Percentiles rank a stretch among this genome's conserved stretches.
These are phyloP conservation scores for Gymnopilus dilepis DNA, from an alignment of 768 basidiomycete genomes.

Conservation along the genomic window DNA sequence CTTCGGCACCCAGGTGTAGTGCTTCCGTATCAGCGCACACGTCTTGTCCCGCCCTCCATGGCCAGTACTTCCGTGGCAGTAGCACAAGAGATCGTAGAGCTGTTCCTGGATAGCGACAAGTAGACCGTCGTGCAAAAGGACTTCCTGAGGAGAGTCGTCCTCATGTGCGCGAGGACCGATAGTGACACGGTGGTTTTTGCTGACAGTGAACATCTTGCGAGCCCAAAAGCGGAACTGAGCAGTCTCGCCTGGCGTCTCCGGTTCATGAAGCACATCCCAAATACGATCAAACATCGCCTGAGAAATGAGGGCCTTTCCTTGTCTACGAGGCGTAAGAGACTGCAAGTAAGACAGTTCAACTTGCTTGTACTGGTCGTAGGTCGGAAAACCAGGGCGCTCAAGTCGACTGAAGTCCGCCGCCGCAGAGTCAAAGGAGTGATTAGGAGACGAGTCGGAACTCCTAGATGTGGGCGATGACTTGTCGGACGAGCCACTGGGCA, in stretches of 20 bases:
- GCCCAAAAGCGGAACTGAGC: conserved; percentile 86
- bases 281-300: conserved; percentile 74
- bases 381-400: conserved; percentile 58
- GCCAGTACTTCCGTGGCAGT: conserved; percentile 65
- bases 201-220: conserved; percentile 76
- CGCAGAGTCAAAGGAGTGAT: neutral
- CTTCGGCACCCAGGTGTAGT: conserved; percentile 87
- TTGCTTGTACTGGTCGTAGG: conserved; percentile 61
- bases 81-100: conserved; percentile 78
- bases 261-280: conserved; percentile 67
- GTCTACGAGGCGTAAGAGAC: conserved; percentile 57
- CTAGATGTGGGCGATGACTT: conserved; percentile 4
- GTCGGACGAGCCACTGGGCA: conserved; percentile 12
- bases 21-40: conserved; percentile 62
- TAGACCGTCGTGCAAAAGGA: conserved; percentile 72
- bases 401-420: conserved; percentile 1
- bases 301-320: conserved; percentile 75
- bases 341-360: conserved; percentile 64
- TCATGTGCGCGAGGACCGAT: conserved; percentile 26
- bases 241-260: conserved; percentile 50
- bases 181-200: conserved; percentile 37
- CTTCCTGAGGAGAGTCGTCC: conserved; percentile 32
- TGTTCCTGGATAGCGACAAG: conserved; percentile 81
- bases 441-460: neutral
- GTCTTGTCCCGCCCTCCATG: conserved; percentile 88